Conservation (phyloP, 176 grass and related monocot species). For the Saccharum spontaneum region DNA sequence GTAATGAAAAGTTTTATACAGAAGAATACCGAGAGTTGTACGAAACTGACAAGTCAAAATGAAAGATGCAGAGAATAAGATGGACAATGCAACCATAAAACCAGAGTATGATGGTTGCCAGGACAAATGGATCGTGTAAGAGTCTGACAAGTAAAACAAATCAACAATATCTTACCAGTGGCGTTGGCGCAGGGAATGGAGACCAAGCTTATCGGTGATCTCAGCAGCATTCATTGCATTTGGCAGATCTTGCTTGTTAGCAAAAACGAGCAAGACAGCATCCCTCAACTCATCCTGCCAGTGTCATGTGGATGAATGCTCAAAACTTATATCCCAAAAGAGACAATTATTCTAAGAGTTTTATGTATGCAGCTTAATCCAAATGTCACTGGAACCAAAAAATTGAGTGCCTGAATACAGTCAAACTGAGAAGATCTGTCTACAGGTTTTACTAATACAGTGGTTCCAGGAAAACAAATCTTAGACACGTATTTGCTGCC, state of each 20-base stretch:
- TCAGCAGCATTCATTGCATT: constrained; percentile 96
- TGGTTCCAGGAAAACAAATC: neutral
- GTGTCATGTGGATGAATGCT: constrained; percentile 13
- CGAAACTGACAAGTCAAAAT: neutral
- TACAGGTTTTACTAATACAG: neutral
- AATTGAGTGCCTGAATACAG: neutral
- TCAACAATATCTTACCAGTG: constrained; percentile 50
- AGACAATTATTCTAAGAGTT: neutral
- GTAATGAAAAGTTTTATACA: neutral
- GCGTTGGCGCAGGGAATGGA: constrained; percentile 77
- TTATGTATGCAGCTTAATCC: neutral
- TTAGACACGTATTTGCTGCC: neutral
- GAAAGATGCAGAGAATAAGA: neutral
- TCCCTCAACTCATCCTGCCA: constrained; percentile 81
- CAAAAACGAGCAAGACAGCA: constrained; percentile 78
- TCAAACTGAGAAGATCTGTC: neutral
- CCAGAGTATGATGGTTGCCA: neutral
- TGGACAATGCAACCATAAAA: neutral
- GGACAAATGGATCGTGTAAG: neutral
- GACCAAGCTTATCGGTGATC: constrained; percentile 81
- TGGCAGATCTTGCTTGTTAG: constrained; percentile 88
- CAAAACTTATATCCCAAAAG: constrained; percentile 19
- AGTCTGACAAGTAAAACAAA: neutral
- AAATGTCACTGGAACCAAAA: neutral
- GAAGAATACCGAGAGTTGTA: neutral